These are phyloP conservation scores for Pythium pectinolyticum DNA, from an alignment of 352 stramenopile species.

Conservation along the genomic window DNA sequence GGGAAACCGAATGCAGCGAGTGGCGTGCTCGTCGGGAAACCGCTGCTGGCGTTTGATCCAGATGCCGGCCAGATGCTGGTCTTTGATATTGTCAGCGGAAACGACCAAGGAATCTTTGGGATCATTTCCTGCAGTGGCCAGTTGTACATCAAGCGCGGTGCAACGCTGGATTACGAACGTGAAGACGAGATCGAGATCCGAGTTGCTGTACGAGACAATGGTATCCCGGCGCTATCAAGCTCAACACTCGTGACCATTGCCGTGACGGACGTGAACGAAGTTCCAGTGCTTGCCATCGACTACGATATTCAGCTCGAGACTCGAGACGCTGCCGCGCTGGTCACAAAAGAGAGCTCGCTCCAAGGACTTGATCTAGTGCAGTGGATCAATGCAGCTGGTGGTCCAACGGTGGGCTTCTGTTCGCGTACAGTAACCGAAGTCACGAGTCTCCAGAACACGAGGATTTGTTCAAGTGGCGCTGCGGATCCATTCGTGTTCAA, in stretches of 20 bases:
- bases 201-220: slow-evolving; percentile 46
- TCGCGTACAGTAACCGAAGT: neutral
- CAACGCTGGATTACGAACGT: slow-evolving; percentile 46
- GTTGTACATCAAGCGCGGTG: slow-evolving; percentile 39
- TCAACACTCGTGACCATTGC: slow-evolving; percentile 30
- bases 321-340: slow-evolving; percentile 1
- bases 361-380: slow-evolving; percentile 5
- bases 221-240: slow-evolving; percentile 30
- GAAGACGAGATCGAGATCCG: slow-evolving; percentile 18
- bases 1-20: slow-evolving; percentile 25
- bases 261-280: slow-evolving; percentile 48
- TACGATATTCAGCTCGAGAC: slow-evolving; percentile 24
- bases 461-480: neutral
- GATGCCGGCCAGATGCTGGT: slow-evolving; percentile 29
- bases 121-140: slow-evolving; percentile 54
- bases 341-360: neutral
- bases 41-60: slow-evolving; percentile 29
- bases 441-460: slow-evolving; percentile 11
- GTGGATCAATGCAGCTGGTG: slow-evolving; percentile 5
- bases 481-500: slow-evolving; percentile 13
- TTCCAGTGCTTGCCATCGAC: slow-evolving; percentile 32
- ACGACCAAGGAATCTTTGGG: slow-evolving; percentile 37
- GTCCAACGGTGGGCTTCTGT: slow-evolving; percentile 9
- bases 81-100: slow-evolving; percentile 31
- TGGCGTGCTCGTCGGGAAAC: slow-evolving; percentile 26